Conservation (phyloP, 495 filamentous ascomycete species). For the Hapsidospora chrysogenum region DNA sequence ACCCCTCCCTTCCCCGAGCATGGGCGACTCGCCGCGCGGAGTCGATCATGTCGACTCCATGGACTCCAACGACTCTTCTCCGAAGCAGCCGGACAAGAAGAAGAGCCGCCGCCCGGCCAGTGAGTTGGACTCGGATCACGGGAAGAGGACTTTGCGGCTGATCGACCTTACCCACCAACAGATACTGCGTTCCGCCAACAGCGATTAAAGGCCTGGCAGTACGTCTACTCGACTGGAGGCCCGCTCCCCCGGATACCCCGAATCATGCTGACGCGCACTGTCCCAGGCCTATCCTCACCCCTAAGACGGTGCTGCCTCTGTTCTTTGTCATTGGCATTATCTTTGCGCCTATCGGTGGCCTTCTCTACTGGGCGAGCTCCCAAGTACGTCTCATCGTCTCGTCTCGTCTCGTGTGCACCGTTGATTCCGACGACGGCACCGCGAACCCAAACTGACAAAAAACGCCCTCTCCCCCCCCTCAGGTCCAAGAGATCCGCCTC, state of each 20-base stretch:
- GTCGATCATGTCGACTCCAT: constrained; percentile 21
- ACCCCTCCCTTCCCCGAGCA: constrained; percentile 5
- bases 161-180: constrained; percentile 18
- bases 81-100: constrained; percentile 41
- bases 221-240: constrained; percentile 23
- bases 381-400: constrained; percentile 27
- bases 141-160: constrained; percentile 2
- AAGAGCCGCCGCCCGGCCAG: constrained; percentile 78
- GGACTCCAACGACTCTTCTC: constrained; percentile 20
- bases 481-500: constrained; percentile 83
- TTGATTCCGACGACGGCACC: too few relatives aligned
- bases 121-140: constrained; percentile 22
- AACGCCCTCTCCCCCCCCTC: constrained; percentile 18
- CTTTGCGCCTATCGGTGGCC: constrained; percentile 74
- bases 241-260: too few relatives aligned
- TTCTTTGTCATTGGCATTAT: constrained; percentile 78
- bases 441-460: constrained; percentile 5
- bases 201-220: constrained; percentile 90
- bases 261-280: too few relatives aligned
- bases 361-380: constrained; percentile 68
- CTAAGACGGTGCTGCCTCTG: constrained; percentile 78
- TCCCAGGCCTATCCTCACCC: constrained; percentile 71
- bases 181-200: constrained; percentile 90
- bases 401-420: neutral
- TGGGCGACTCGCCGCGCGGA: constrained; percentile 12